Evolutionary conservation across 495 filamentous ascomycete species (phyloP), one percentile per base, ranked within the genome.

Genomic region (Aspergillus leporis): DNA sequence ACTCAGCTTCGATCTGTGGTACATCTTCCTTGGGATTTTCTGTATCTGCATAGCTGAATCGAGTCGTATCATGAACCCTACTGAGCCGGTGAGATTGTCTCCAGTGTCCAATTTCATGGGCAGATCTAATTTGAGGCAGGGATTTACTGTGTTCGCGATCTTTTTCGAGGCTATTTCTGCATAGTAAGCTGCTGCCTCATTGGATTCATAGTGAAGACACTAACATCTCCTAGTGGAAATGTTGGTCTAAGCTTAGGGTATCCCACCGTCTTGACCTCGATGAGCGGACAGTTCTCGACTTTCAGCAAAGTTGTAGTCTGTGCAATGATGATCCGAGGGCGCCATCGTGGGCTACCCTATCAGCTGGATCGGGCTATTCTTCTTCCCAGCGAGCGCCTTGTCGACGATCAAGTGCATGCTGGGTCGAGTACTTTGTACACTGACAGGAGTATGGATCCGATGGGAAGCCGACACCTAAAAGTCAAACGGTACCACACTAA

Each of bases 271-370:
- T 86, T 89, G 49, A 81, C 89, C 3, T 90, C 87, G 2, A 88
- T 98, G 55, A 87, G 81, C 31, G 86, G 81, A 13, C 77, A 93
- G 63, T 94, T 98, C 65, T 79, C 72, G 2, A 79, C 84, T 8
- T 72, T 95, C 28, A 87, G 86, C 31, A 98, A 97, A 68, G 83
- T 97, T 8, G 86, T 96, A 45, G 84, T 97, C 55, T 87, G 93
- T 56, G 86, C 87, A 14, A 92, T 95, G 90, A 87, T 93, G 80
- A 85, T 96, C 38, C 86, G 93, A 65, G 93, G 93, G 13, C 81
- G 93, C 3, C 92, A 97, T 71, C 87, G 93, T 65, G 92, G 92
- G 45, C 75, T 97, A 4, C 93, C 93, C 0, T 94, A 96, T 68
- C 88, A 90, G 32, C 81, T 98, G 1, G 93, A 98, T 68, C 86